Evolutionary conservation across 2,329 filamentous ascomycete genomes (phyloP).

Genomic region (Fusarium falciforme): DNA sequence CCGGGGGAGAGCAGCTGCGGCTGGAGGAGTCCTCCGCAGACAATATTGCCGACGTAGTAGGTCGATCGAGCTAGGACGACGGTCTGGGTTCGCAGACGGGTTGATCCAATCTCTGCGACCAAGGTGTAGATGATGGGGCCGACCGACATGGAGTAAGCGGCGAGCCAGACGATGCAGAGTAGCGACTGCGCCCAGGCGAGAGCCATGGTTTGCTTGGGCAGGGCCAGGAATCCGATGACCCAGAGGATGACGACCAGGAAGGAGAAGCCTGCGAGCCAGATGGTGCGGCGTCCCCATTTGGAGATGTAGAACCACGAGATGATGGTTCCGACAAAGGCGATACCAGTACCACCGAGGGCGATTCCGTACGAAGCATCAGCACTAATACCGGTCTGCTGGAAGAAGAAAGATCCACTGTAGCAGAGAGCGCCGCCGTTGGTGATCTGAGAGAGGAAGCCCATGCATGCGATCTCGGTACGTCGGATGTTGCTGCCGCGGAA

Average conservation of each 20-base stretch:
- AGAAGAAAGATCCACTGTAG: conserved; percentile 60
- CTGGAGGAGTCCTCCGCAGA: conserved; percentile 53
- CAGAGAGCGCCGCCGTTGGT: conserved; percentile 54
- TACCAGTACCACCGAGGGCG: conserved; percentile 54
- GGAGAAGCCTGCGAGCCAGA: conserved; percentile 55
- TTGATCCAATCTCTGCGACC: conserved; percentile 56
- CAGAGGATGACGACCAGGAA: conserved; percentile 53
- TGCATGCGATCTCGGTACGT: conserved; percentile 58
- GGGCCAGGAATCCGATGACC: conserved; percentile 56
- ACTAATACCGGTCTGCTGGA: conserved; percentile 57
- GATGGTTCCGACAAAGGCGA: conserved; percentile 57
- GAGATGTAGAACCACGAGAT: conserved; percentile 58
- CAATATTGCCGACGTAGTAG: conserved; percentile 56
- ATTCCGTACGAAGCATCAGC: conserved; percentile 54
- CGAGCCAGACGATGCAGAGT: conserved; percentile 58
- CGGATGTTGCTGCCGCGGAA: conserved; percentile 61
- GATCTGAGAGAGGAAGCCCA: conserved; percentile 56
- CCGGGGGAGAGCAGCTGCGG: conserved; percentile 53
- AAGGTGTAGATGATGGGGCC: conserved; percentile 59
- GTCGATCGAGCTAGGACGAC: conserved; percentile 54
- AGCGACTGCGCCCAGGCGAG: conserved; percentile 55
- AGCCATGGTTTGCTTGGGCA: conserved; percentile 48
- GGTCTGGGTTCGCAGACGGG: conserved; percentile 56
- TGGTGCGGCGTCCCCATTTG: conserved; percentile 54
- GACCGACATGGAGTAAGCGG: conserved; percentile 56